phyloP scores from a whole-genome alignment of 371 early-diverging fungal genomes.

The Actinomucor elegans region DNA sequence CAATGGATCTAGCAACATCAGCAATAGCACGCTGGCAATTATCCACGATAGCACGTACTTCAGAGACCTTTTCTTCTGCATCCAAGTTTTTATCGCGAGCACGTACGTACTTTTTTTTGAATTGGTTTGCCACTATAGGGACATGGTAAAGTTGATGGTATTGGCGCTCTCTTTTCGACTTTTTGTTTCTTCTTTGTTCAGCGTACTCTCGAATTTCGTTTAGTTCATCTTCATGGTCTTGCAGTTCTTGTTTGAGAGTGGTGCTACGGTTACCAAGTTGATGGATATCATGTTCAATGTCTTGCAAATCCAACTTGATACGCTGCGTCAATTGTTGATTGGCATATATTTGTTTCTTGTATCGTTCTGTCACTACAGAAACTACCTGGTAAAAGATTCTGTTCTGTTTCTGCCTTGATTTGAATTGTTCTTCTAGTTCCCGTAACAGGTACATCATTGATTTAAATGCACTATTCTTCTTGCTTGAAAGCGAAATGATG shows the following conservation, averaged over 20 bases:
- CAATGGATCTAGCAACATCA: slow-evolving; percentile 9
- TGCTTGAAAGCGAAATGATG: slow-evolving; percentile 8
- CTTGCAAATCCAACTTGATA: slow-evolving; percentile 9
- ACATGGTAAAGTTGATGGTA: slow-evolving; percentile 30
- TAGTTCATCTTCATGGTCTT: slow-evolving; percentile 15
- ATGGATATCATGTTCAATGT: slow-evolving; percentile 7
- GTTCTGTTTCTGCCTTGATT: slow-evolving; percentile 12
- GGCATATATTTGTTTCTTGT: slow-evolving; percentile 4
- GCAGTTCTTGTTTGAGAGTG: slow-evolving; percentile 9
- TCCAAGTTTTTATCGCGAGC: slow-evolving; percentile 34
- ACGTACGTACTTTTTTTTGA: slow-evolving; percentile 33
- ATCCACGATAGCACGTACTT: slow-evolving; percentile 20
- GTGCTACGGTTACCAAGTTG: slow-evolving; percentile 5
- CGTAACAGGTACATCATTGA: slow-evolving; percentile 11
- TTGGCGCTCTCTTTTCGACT: slow-evolving; percentile 30
- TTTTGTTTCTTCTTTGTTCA: slow-evolving; percentile 27
- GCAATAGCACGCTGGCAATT: slow-evolving; percentile 17
- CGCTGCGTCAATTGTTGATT: slow-evolving; percentile 10
- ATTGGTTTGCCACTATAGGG: slow-evolving; percentile 25
- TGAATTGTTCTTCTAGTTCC: slow-evolving; percentile 19
- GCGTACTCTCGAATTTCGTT: slow-evolving; percentile 23
- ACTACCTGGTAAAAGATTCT: slow-evolving; percentile 13
- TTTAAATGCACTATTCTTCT: slow-evolving; percentile 20
- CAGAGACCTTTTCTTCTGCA: slow-evolving; percentile 30
- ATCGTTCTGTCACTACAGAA: background rate